These are phyloP conservation scores for Chenopodium album DNA, from an alignment of 148 eudicot genomes.

Conservation along the genomic window DNA sequence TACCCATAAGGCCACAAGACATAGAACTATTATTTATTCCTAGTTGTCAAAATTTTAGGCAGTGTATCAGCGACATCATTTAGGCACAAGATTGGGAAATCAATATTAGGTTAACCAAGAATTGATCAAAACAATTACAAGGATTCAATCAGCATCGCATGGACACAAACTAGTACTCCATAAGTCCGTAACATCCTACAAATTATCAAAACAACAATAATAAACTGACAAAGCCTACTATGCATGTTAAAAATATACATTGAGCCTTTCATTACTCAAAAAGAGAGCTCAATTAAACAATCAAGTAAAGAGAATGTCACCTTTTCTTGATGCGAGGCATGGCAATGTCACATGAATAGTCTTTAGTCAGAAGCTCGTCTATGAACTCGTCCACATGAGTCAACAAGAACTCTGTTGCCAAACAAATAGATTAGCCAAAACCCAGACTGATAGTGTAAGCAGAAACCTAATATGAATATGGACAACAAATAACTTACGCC, in stretches of 20 bases:
- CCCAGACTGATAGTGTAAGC: not conserved
- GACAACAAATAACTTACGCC: slow-evolving; percentile 43
- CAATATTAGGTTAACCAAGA: not conserved
- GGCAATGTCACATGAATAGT: slow-evolving; percentile 91
- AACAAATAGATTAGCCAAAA: slow-evolving; percentile 4
- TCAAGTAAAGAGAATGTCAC: slow-evolving; percentile 26
- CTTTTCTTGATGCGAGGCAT: slow-evolving; percentile 91
- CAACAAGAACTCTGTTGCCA: slow-evolving; percentile 53
- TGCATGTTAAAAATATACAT: no score
- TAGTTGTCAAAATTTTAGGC: not conserved
- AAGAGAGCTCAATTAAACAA: not conserved
- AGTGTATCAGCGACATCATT: not conserved
- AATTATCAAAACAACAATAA: no score
- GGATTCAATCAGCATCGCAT: not conserved
- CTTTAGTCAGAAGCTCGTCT: slow-evolving; percentile 86
- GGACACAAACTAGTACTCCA: no score
- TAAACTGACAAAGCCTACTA: no score
- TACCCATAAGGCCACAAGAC: not conserved
- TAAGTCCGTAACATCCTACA: no score
- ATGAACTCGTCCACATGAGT: slow-evolving; percentile 91
- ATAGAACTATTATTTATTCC: not conserved
- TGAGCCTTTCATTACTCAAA: not conserved
- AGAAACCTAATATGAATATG: not conserved
- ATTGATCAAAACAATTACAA: not conserved
- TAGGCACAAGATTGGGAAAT: not conserved